Base-by-base conservation (phyloP, 179 eudicot genomes). In the Beta lomatogona region DNA sequence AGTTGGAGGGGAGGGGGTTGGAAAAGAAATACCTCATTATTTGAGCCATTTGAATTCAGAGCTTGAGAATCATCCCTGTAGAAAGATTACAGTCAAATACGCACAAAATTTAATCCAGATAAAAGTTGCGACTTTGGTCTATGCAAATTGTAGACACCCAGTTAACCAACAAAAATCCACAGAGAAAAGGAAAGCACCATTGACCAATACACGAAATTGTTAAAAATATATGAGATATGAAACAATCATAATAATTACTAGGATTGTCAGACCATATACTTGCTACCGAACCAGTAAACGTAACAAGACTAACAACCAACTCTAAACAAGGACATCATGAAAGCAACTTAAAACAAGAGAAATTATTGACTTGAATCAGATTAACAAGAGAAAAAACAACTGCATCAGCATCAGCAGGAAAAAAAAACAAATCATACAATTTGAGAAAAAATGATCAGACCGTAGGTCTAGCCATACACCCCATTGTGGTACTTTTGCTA, bases 1-100 rank as follows among this genome's bases (percentile, higher is more conserved):
- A 46, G 9, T 18, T 55, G 54, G 8, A 46, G 21, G 64, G 58
- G 46, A 11, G 18, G 9, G 28, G 28, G 50, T 25, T 9, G 28
- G 45, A 16, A 21, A 74, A 48, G 78, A 71, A 36, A 61, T 82
- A 92, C 97, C 87, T 84, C 88, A 59, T 80, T 82, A 79, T 81
- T 86, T 80, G 77, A 46, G 63, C 60, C 61, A 60, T 75, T 73
- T 75, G 86, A 61, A 81, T 53, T 77, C 60, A 65, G 70, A 60
- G 64, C 70, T 73, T 71, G 85, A 77, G 85, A 78, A 78, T 65
- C 83, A 74, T 81, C 86, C 76, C 90, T 86, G 81, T 58, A 79
- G 71, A 45, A 83, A 74, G 67, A 52, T 22, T 76, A n/a, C 58
- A 57, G 44, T 73, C 65, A 21, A 65, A 68, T 55, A 50, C 54